Base-by-base conservation (phyloP, 2,329 filamentous ascomycete genomes). In the Coniochaeta sp. region DNA sequence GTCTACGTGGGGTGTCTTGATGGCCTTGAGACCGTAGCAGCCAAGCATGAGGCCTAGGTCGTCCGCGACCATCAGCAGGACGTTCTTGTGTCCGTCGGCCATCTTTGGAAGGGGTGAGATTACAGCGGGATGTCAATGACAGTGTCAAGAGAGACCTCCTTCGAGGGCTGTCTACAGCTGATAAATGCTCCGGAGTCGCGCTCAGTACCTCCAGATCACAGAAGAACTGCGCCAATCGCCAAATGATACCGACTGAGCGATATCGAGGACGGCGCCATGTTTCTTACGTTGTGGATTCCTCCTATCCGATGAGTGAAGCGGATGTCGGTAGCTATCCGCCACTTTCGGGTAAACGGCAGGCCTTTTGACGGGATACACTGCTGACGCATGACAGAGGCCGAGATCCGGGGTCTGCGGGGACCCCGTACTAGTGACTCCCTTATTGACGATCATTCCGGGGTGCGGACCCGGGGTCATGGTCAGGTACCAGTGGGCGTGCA, bases 41-140 rank as follows among this genome's bases (percentile, higher is more conserved):
- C 63, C 59, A 4, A 73, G 55, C 48, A 63, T 58, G 22, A 62
- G 62, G 5, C 72, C 71, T 9, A 75, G 61, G 52, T 75, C 71
- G 56, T 74, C 71, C 9, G 72, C 71, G 27, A 74, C 60, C 22
- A 74, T 51, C 4, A 72, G 60, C 2, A 75, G 61, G 50, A 68
- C 63, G 50, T 71, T 71, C 50, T 58, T 65, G 7, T 38, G 14
- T 38, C 33, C 18, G 33, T 38, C 33, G 7, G 18, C 33, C 27
- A 30, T 30, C 12, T 30, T 30, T n/a, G n/a, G n/a, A n/a, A n/a
- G n/a, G 27, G 6, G 27, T 30, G 27, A 12, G 6, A 7, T 30
- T 6, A 30, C 27, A 30, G 27, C 27, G 6, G 27, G 6, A 30
- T 30, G 12, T 6, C 27, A 30, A 30, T 30, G 27, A 12, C 6